Evolutionary conservation across 805 yeast genomes (phyloP).

Genomic region (Saccharomyces kudriavzevii): DNA sequence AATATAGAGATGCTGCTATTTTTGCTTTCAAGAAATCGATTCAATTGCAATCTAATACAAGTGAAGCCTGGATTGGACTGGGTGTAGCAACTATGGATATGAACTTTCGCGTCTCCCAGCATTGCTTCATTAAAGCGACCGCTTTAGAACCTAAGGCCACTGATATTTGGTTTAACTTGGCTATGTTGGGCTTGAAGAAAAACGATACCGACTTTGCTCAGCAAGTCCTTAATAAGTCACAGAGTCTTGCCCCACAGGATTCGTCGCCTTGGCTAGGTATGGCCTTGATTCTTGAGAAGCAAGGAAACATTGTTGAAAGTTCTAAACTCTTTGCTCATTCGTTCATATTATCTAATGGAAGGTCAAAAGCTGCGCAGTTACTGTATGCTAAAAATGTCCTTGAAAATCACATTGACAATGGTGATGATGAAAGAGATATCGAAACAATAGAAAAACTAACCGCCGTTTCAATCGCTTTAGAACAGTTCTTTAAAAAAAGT

Average conservation of each 20-base stretch:
- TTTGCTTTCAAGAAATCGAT: conserved; percentile 57
- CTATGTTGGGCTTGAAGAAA: conserved; percentile 59
- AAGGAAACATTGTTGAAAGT: conserved; percentile 46
- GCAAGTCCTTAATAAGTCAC: conserved; percentile 64
- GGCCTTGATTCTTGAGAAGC: conserved; percentile 52
- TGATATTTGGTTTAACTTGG: conserved; percentile 72
- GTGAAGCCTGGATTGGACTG: conserved; percentile 72
- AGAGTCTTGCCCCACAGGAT: conserved; percentile 71
- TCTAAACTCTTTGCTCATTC: conserved; percentile 66
- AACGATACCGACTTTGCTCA: conserved; percentile 67
- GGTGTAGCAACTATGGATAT: conserved; percentile 65
- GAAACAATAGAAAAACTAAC: conserved; percentile 57
- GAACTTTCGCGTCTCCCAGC: conserved; percentile 76
- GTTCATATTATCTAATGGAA: conserved; percentile 66
- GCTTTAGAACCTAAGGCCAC: conserved; percentile 62
- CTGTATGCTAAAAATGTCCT: conserved; percentile 59
- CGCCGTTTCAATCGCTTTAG: conserved; percentile 59
- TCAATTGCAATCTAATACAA: conserved; percentile 58
- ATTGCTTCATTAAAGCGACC: conserved; percentile 80
- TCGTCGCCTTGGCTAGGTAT: conserved; percentile 79
- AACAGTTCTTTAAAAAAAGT: conserved; percentile 50
- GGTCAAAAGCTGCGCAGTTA: conserved; percentile 58
- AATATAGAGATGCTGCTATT: conserved; percentile 46
- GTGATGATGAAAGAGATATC: conserved; percentile 45
- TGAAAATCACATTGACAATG: conserved; percentile 36